Evolutionary conservation across 208 protist genomes (phyloP), one percentile per base, ranked within the genome.

Genomic region (Trypanosomatidae sp.): DNA sequence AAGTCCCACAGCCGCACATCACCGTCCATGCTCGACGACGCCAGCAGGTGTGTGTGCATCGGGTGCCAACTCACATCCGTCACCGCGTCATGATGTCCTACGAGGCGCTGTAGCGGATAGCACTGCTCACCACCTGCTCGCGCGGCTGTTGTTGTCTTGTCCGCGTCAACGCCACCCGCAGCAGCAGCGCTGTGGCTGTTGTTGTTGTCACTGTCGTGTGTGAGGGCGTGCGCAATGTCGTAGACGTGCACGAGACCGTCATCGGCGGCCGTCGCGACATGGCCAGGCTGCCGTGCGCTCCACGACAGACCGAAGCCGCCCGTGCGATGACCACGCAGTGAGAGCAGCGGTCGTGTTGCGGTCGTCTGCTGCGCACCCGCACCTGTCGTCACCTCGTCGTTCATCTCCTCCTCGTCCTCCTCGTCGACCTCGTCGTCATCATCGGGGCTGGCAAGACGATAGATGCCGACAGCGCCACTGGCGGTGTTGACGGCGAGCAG

Each of bases 61-160:
- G 43, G 35, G 59, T 98, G 92, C 88, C 89, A 98, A 16, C 55
- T 66, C 13, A 98, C 95, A 55, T 98, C 96, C 47, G 96, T 90
- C 0, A 97, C 88, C 10, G 82, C 65, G 15, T 70, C 65, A 23
- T 42, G 49, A 49, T 87, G 73, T 1, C 63, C 61, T 4, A 57
- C 53, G 3, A 86, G 44, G 28, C 44, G 41, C 37, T 66, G 43
- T 4, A 76, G 30, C 24, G 79, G 71, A 40, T 69, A 42, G 21
- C 48, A 38, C 46, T 66, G 56, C 8, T 23, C 27, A 10, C 45
- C 61, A n/a, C n/a, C n/a, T n/a, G n/a, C 21, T 4, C 24, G 18
- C 27, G 7, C 6, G 18, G n/a, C 13, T 41, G 4, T 30, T 4
- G 4, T 42, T 3, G 23, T 27, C 15, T 19, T 35, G 25, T 60